Conservation (phyloP, 306 rosid genomes). For the Sphenostylis stenocarpa region DNA sequence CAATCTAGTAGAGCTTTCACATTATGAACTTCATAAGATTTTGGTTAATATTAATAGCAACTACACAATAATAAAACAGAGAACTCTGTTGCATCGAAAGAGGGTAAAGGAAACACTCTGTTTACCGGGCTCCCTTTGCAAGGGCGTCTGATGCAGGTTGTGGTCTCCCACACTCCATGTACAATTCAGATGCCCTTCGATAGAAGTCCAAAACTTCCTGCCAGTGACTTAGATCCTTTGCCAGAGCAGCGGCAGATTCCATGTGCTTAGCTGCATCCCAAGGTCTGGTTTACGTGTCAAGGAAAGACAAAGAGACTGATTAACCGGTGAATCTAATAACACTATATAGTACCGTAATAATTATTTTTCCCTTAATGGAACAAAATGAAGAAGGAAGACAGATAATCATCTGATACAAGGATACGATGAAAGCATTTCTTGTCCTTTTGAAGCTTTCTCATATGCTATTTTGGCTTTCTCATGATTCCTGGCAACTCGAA, state of each 20-base stretch:
- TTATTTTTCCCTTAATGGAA: background rate
- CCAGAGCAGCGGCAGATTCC: constrained; percentile 94
- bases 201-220: constrained; percentile 83
- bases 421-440: constrained; percentile 95
- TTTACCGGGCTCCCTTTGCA: constrained; percentile 91
- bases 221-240: constrained; percentile 81
- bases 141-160: constrained; percentile 98
- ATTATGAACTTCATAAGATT: constrained; percentile 10
- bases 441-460: constrained; percentile 97
- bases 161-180: constrained; percentile 75
- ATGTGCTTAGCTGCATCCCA: constrained; percentile 99
- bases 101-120: constrained; percentile 4
- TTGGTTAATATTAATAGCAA: background rate
- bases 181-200: constrained; percentile 83
- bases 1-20: background rate
- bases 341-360: background rate
- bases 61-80: background rate
- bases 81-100: background rate
- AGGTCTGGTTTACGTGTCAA: constrained; percentile 66
- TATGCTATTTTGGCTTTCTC: constrained; percentile 87
- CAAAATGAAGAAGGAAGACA: background rate
- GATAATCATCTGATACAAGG: constrained; percentile 44
- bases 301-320: constrained; percentile 34
- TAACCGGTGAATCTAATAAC: constrained; percentile 17
- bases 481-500: constrained; percentile 62